Percentiles rank a stretch among this genome's conserved stretches.
phyloP scores from a whole-genome alignment of 2,329 filamentous ascomycete species.

The Alternaria solani region DNA sequence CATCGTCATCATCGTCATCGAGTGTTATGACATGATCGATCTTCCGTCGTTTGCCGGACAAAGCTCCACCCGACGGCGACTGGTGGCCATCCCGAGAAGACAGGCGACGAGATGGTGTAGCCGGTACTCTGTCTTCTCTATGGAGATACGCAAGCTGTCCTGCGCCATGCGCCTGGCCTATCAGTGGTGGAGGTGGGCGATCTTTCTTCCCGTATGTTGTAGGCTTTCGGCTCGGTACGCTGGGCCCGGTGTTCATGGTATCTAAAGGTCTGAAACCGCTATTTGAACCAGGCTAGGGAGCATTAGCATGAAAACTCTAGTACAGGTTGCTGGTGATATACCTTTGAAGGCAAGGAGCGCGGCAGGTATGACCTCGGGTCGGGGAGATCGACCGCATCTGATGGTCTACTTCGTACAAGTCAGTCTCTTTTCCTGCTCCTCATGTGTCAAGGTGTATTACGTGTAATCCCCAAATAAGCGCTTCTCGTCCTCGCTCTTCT shows the following conservation, averaged over 20 bases:
- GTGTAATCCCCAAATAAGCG: slow-evolving; percentile 26
- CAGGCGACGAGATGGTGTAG: slow-evolving; percentile 1
- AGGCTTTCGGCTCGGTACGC: background rate
- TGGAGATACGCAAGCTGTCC: slow-evolving; percentile 14
- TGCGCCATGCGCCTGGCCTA: slow-evolving; percentile 16
- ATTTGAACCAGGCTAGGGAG: slow-evolving; percentile 22
- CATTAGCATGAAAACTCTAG: slow-evolving; percentile 11
- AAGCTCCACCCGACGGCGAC: background rate
- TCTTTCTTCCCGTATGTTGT: slow-evolving; percentile 24
- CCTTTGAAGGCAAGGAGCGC: slow-evolving; percentile 7
- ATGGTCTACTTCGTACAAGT: slow-evolving; percentile 22
- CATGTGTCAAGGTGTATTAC: slow-evolving; percentile 14
- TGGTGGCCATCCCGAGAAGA: background rate
- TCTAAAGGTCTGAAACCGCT: slow-evolving; percentile 24
- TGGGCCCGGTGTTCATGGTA: slow-evolving; percentile 17
- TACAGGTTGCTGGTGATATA: background rate
- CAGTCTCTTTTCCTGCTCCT: slow-evolving; percentile 8
- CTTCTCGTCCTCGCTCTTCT: slow-evolving; percentile 22
- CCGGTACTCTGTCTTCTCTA: background rate
- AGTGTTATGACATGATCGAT: slow-evolving; percentile 24
- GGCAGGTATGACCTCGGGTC: slow-evolving; percentile 20
- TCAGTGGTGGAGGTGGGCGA: slow-evolving; percentile 8
- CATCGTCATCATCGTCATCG: slow-evolving; percentile 21
- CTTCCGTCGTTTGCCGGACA: slow-evolving; percentile 31
- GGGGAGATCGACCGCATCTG: slow-evolving; percentile 29